These are phyloP conservation scores for Trypanosoma platydactyli DNA, from an alignment of 208 protist genomes.

Conservation along the genomic window DNA sequence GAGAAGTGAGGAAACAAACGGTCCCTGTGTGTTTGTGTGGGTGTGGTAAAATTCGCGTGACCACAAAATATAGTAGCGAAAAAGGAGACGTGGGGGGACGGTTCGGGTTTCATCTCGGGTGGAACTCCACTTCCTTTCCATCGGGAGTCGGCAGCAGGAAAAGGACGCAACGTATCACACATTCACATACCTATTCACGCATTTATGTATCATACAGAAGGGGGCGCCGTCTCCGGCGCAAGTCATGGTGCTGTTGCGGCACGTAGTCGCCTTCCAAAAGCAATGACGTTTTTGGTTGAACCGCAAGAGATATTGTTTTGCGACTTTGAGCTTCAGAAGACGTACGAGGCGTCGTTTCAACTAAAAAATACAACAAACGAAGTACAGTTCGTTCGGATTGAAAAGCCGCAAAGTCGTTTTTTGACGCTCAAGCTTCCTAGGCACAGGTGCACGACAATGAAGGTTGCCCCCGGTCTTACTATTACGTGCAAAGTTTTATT, in stretches of 20 bases:
- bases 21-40: not conserved
- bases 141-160: not conserved
- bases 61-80: not conserved
- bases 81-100: not conserved
- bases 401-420: constrained; percentile 60
- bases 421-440: constrained; percentile 72
- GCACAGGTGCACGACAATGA: constrained; percentile 53
- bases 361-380: constrained; percentile 86
- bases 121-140: not conserved
- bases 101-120: not conserved
- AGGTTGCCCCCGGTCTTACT: constrained; percentile 90
- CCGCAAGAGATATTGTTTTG: constrained; percentile 83
- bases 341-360: constrained; percentile 65
- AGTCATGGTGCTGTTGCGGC: constrained; percentile 11
- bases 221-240: constrained; percentile 3
- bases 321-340: constrained; percentile 67
- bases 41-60: not conserved
- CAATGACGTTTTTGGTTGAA: constrained; percentile 72
- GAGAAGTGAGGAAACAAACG: not conserved
- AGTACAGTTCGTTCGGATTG: constrained; percentile 83
- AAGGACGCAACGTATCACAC: not conserved
- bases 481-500: constrained; percentile 87
- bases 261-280: constrained; percentile 16
- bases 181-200: too few relatives aligned
- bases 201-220: constrained; percentile 21